These are phyloP conservation scores for Coemansia sp. DNA, from an alignment of 192 early-diverging fungal species.

Conservation along the genomic window DNA sequence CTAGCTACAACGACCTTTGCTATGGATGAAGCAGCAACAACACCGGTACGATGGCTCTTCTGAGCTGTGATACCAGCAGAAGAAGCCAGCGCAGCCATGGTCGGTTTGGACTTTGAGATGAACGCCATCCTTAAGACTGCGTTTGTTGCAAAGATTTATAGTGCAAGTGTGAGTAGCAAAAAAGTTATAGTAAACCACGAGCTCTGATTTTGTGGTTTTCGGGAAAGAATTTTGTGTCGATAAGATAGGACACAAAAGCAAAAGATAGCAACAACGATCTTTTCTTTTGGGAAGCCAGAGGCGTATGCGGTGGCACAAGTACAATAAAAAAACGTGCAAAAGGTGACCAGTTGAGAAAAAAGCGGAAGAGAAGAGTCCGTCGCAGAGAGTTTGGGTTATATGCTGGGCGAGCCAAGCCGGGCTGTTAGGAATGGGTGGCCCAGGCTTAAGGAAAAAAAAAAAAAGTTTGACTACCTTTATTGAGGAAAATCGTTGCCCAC, in stretches of 20 bases:
- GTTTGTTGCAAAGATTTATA: background rate
- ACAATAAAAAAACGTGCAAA: constrained; percentile 1
- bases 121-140: constrained; percentile 28
- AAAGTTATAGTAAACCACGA: constrained; percentile 2
- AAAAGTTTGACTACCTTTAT: background rate
- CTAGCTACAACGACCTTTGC: constrained; percentile 21
- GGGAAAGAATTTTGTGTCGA: background rate
- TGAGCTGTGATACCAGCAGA: constrained; percentile 27
- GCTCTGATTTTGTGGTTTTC: background rate
- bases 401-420: background rate
- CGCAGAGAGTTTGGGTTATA: background rate
- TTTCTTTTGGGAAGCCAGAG: background rate
- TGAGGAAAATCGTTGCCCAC: background rate
- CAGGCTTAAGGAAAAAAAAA: background rate
- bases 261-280: background rate
- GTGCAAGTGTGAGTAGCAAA: background rate
- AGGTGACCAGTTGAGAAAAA: background rate
- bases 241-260: background rate
- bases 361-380: background rate
- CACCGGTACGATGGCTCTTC: constrained; percentile 14
- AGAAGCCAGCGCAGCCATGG: constrained; percentile 35
- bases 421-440: background rate
- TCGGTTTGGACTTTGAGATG: constrained; percentile 26
- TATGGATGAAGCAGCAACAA: constrained; percentile 19
- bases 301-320: background rate